Evolutionary conservation across 495 filamentous ascomycete species (phyloP), one percentile per base, ranked within the genome.

Genomic region (Penicillium alfredii): DNA sequence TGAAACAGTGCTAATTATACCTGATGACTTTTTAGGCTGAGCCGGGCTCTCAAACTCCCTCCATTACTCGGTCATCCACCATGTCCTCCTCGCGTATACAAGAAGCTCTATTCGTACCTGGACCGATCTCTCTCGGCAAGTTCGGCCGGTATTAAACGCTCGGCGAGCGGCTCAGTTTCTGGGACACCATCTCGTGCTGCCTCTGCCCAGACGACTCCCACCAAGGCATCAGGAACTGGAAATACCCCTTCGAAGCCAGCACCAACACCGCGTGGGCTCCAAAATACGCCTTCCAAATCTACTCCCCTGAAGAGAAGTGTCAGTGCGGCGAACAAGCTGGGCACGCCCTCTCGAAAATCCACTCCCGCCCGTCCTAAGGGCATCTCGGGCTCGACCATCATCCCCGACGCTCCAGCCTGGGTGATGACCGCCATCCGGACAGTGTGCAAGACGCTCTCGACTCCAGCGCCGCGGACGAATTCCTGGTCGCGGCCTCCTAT

Each of bases 11-110:
- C 49, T 56, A 19, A 54, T 31, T 26, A 12, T n/a, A 13, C 35
- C 8, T 22, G 0, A 26, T 9, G 8, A 4, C 15, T 16, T 8
- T 21, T 11, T 30, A 90, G 88, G 40, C 72, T 96, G 31, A 88
- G 87, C 49, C 82, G 81, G 47, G 55, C 73, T n/a, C 74, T 98
- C 44, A 80, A 88, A 56, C 80, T 98, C 21, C 90, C 90, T 5
- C 75, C 78, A 2, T 81, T 94, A 24, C 72, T 84, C 36, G 78
- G 85, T 8, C 78, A 77, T 11, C 87, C 92, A 4, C 93, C 92
- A 10, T 84, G 88, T 44, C 80, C 80, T 23, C 88, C 88, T 7
- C 76, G 77, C 47, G 71, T 82, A 18, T 98, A 97, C 64, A 84
- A 84, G 49, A 85, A 84, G 49, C 73, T 98, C 25, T 88, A 88